phyloP scores from a whole-genome alignment of 2,329 filamentous ascomycete species.

The Aureobasidium namibiae region DNA sequence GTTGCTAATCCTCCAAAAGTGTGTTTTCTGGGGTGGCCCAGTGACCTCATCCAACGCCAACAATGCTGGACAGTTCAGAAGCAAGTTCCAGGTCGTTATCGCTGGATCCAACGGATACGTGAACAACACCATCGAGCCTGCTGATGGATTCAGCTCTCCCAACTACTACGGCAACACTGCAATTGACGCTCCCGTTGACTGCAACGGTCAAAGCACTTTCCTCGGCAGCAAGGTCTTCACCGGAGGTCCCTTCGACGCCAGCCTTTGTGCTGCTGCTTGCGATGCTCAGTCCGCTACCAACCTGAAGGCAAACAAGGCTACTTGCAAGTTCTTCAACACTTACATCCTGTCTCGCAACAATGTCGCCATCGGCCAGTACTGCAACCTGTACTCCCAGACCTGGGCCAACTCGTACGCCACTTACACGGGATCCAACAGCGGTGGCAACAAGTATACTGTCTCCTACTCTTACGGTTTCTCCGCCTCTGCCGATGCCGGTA shows the following conservation, averaged over 20 bases:
- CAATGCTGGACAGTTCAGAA: conserved; percentile 18
- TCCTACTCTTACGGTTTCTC: conserved; percentile 15
- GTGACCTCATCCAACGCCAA: conserved; percentile 13
- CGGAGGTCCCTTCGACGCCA: conserved; percentile 22
- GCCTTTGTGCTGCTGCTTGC: conserved; percentile 23
- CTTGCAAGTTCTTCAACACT: conserved; percentile 19
- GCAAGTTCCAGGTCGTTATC: conserved; percentile 25
- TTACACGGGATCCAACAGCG: conserved; percentile 16
- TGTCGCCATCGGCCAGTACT: conserved; percentile 21
- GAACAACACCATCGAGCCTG: conserved; percentile 21
- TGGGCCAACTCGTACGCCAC: conserved; percentile 19
- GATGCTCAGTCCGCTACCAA: conserved; percentile 17
- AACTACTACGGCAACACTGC: conserved; percentile 20
- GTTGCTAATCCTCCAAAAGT: background rate
- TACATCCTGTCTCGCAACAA: conserved; percentile 16
- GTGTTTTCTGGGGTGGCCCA: conserved; percentile 17
- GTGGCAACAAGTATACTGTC: conserved; percentile 16
- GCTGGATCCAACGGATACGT: conserved; percentile 26
- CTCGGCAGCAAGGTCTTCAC: conserved; percentile 21
- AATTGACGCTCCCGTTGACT: conserved; percentile 26
- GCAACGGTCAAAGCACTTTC: conserved; percentile 19
- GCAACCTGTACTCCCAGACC: conserved; percentile 19
- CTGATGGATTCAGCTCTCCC: conserved; percentile 18
- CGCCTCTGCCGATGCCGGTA: conserved; percentile 15
- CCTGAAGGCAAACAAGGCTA: conserved; percentile 14